Evolutionary conservation across 805 yeast species (phyloP).

Genomic region (Kregervanrija pseudodelftensis): DNA sequence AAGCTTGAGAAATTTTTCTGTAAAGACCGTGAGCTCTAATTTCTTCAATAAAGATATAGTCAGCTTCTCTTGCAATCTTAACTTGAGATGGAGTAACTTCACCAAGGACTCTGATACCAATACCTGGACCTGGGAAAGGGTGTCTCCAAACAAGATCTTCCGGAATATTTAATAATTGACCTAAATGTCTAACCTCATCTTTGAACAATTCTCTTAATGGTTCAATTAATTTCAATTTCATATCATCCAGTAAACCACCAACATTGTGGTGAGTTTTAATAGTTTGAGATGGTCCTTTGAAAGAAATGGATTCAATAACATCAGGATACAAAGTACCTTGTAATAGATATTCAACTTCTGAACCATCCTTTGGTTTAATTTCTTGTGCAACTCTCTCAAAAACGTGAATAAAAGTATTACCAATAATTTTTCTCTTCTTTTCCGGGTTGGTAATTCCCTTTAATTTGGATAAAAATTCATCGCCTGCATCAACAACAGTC

Average conservation of each 20-base stretch:
- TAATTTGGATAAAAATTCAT: slow-evolving; percentile 77
- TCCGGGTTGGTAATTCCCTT: slow-evolving; percentile 97
- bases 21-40: slow-evolving; percentile 89
- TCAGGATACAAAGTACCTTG: slow-evolving; percentile 99
- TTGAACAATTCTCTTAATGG: slow-evolving; percentile 98
- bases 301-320: slow-evolving; percentile 95
- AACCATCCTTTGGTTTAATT: slow-evolving; percentile 83
- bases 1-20: slow-evolving; percentile 91
- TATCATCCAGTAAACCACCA: slow-evolving; percentile 95
- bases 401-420: slow-evolving; percentile 94
- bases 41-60: slow-evolving; percentile 91
- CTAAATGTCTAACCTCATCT: slow-evolving; percentile 96
- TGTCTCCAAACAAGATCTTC: slow-evolving; percentile 99
- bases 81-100: slow-evolving; percentile 93
- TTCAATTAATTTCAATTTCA: slow-evolving; percentile 97
- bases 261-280: slow-evolving; percentile 99
- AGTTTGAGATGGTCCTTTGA: slow-evolving; percentile 99
- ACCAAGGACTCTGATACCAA: slow-evolving; percentile 96
- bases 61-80: slow-evolving; percentile 96
- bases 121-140: slow-evolving; percentile 99
- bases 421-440: slow-evolving; percentile 97
- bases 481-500: slow-evolving; percentile 90
- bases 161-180: slow-evolving; percentile 90
- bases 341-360: slow-evolving; percentile 84
- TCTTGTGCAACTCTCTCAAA: slow-evolving; percentile 93